These are phyloP conservation scores for Paecilomyces sp. DNA, from an alignment of 2,329 filamentous ascomycete genomes.

Conservation along the genomic window DNA sequence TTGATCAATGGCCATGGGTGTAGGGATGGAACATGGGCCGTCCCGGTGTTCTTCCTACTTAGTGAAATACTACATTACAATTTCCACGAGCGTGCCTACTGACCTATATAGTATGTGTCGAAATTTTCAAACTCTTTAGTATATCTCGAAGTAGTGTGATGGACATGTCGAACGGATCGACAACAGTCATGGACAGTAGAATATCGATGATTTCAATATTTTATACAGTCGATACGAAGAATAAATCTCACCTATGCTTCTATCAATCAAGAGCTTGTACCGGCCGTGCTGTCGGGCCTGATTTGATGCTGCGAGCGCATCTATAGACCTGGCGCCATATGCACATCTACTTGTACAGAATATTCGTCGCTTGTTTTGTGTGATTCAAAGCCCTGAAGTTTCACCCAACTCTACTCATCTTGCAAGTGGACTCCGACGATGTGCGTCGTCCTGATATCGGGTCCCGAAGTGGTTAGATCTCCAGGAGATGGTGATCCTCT, in stretches of 20 bases:
- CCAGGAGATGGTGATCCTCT: not conserved
- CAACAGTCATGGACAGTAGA: not conserved
- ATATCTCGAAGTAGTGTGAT: not conserved
- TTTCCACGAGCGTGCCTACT: not conserved
- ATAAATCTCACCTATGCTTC: not conserved
- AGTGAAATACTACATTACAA: not conserved
- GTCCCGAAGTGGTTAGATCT: not conserved
- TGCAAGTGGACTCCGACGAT: not conserved
- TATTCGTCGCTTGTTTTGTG: too few species aligned
- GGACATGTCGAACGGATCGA: not conserved
- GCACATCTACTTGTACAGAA: not conserved
- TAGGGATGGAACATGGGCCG: not conserved
- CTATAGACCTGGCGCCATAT: not conserved
- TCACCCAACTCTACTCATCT: not conserved
- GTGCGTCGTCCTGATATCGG: not conserved
- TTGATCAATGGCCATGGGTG: not conserved
- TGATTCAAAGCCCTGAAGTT: not conserved
- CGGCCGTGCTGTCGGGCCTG: not conserved
- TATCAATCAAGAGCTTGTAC: not conserved
- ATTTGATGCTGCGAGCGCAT: not conserved
- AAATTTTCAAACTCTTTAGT: not conserved
- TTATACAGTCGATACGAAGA: constrained; percentile 2
- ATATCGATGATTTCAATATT: not conserved
- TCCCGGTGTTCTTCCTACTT: not conserved
- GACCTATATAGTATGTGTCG: not conserved